These are phyloP conservation scores for Gregarina niphandrodes DNA, from an alignment of 169 alveolate genomes.

Conservation along the genomic window DNA sequence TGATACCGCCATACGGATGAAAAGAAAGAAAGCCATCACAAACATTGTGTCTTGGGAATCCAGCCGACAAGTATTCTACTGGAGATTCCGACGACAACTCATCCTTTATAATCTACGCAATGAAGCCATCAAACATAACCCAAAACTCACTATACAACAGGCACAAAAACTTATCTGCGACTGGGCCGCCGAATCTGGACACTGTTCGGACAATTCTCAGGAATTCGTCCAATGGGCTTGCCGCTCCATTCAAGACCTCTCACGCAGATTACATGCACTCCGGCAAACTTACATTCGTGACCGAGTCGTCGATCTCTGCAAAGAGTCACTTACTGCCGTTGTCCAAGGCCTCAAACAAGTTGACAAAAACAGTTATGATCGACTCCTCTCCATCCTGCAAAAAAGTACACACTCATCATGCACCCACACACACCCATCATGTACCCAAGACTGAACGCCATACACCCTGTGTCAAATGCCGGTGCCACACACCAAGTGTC, in stretches of 20 bases:
- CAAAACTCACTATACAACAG: conserved; percentile 2
- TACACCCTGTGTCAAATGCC: no score
- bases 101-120: conserved; percentile 21
- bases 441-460: no score
- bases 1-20: conserved; percentile 50
- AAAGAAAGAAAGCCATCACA: conserved; percentile 39
- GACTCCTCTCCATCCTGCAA: no score
- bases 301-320: background rate
- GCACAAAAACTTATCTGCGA: conserved; percentile 4
- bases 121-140: background rate
- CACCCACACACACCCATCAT: no score
- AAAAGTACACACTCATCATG: no score
- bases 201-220: background rate
- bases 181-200: conserved; percentile 17
- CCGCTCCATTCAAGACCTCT: conserved; percentile 1
- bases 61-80: conserved; percentile 37
- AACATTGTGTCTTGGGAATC: conserved; percentile 39
- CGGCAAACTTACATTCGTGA: background rate
- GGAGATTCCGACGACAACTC: conserved; percentile 30
- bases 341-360: no score
- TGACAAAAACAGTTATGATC: no score
- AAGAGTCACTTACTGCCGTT: no score
- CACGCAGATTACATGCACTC: background rate
- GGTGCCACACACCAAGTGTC: no score
- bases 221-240: conserved; percentile 12